Evolutionary conservation across 345 rosid genomes (phyloP).

Genomic region (Rhizophora apiculata): DNA sequence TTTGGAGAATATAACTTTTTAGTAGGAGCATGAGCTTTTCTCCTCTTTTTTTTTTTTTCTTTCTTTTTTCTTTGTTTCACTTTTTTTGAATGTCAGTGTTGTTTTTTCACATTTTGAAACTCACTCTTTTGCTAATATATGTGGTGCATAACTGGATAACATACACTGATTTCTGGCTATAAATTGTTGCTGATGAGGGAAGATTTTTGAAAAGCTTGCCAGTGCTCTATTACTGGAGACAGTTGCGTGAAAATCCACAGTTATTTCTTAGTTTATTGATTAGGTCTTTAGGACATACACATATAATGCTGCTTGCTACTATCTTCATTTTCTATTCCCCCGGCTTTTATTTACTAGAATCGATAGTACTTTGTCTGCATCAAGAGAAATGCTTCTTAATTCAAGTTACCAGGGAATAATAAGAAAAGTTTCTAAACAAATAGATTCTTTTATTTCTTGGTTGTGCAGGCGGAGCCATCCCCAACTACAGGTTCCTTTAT

Average conservation of each 20-base stretch:
- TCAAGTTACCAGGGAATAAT: neutral
- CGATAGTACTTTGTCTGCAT: neutral
- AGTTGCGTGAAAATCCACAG: constrained; percentile 3
- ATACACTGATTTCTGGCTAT: constrained; percentile 15
- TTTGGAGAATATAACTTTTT: constrained; percentile 44
- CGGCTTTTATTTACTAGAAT: constrained; percentile 6
- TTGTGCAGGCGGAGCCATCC: constrained; percentile 86
- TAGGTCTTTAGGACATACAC: constrained; percentile 1
- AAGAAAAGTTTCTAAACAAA: neutral
- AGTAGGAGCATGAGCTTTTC: constrained; percentile 10
- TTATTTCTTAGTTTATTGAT: constrained; percentile 7
- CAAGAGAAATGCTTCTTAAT: neutral
- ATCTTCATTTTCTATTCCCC: constrained; percentile 17
- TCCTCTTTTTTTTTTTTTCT: constrained; percentile 1
- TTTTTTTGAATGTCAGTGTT: constrained; percentile 31
- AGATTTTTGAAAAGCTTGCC: constrained; percentile 11
- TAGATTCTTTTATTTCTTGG: constrained; percentile 12
- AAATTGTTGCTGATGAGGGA: constrained; percentile 15
- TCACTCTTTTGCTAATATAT: constrained; percentile 36
- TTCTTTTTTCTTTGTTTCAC: constrained; percentile 2
- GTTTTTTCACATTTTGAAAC: constrained; percentile 53
- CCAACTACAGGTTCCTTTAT: constrained; percentile 88
- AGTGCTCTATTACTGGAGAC: constrained; percentile 2
- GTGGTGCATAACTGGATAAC: constrained; percentile 17
- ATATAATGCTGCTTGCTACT: constrained; percentile 13